Base-by-base conservation (phyloP, 345 rosid species). In the Salix purpurea region DNA sequence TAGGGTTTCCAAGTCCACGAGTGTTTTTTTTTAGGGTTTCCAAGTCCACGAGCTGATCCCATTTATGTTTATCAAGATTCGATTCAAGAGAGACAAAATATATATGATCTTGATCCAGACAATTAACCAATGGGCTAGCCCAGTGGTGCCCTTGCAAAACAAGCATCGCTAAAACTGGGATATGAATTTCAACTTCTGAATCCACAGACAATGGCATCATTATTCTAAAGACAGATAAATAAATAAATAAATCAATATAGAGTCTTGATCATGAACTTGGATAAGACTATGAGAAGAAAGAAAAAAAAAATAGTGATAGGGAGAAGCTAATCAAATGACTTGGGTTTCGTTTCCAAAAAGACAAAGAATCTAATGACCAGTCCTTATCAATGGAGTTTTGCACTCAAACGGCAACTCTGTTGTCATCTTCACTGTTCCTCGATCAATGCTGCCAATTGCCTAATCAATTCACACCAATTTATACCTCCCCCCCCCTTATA, bases 371-470 rank as follows among this genome's bases (percentile, higher is more conserved):
- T 9, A 56, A 13, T 2, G 5, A 69, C 0, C 18, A 34, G 83
- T 74, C 83, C 34, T 54, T 60, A 36, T 77, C 79, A 44, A 28
- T 40, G 11, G 86, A 77, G 84, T 83, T 67, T 13, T 80, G 72
- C 61, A 80, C 84, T 80, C 86, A 80, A 74, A 71, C 69, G 74
- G 81, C 52, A 77, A 67, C 18, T 13, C 40, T 74, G 70, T 75
- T 74, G 70, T 75, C 86, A 75, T 73, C 30, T 24, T 65, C 60
- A 36, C 5, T 37, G 16, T 67, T 69, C 30, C 69, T 69, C 76
- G 67, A 28, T 76, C 30, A 19, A 66, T 39, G 21, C 28, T 52
- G 19, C 46, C 42, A 69, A 40, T 0, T 39, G 37, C 7, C 37
- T 39, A 8, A 50, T 64, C 37, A 64, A 64, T 62, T 65, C 34